These are phyloP conservation scores for Botryotinia narcissicola DNA, from an alignment of 2,329 filamentous ascomycete genomes.

Conservation along the genomic window DNA sequence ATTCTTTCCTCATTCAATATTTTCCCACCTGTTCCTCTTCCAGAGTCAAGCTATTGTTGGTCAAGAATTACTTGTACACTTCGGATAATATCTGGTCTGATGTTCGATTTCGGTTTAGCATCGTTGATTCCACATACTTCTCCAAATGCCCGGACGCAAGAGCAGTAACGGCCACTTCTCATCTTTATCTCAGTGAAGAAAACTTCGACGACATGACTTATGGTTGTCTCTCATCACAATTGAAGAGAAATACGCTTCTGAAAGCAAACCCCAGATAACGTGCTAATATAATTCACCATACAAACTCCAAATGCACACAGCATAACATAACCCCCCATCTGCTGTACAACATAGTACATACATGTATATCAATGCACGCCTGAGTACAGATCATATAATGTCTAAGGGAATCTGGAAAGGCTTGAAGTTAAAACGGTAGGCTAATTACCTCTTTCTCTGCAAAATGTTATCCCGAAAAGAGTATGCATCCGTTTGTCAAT, in stretches of 20 bases:
- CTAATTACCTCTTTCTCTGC: not conserved
- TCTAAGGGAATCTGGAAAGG: slow-evolving; percentile 1
- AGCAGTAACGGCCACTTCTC: not conserved
- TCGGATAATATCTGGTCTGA: not conserved
- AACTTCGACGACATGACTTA: not conserved
- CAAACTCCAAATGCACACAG: not conserved
- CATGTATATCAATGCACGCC: slow-evolving; percentile 5
- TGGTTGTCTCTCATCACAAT: not conserved
- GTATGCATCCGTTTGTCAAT: slow-evolving; percentile 22
- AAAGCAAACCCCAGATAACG: slow-evolving; percentile 1
- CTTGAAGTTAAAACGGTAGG: not conserved
- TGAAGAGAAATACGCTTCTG: not conserved
- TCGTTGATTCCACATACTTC: not conserved
- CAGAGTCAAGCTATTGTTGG: not conserved
- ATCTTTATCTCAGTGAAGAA: not conserved
- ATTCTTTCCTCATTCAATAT: slow-evolving; percentile 1
- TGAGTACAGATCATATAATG: slow-evolving; percentile 14
- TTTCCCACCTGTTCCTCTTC: not conserved
- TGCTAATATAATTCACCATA: not conserved
- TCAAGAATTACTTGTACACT: not conserved
- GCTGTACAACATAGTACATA: slow-evolving; percentile 12
- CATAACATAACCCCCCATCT: slow-evolving; percentile 4
- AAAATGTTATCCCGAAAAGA: slow-evolving; percentile 4
- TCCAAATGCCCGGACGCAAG: not conserved
- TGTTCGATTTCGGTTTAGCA: not conserved